These are phyloP conservation scores for Pleurotus giganteus DNA, from an alignment of 768 basidiomycete genomes.

Conservation along the genomic window DNA sequence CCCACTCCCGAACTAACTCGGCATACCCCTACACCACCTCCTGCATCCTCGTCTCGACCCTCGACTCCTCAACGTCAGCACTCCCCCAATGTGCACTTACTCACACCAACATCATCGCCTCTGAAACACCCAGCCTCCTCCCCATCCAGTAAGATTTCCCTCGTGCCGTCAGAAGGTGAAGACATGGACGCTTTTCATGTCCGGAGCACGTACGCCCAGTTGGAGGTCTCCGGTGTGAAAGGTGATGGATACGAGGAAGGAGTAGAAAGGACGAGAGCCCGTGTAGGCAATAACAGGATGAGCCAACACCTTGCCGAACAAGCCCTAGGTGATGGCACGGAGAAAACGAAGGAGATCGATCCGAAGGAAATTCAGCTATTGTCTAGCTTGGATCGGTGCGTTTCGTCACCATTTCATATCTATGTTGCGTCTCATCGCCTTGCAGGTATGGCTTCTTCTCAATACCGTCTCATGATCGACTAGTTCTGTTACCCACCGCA, in stretches of 20 bases:
- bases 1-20: slow-evolving; percentile 26
- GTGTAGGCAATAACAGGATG: slow-evolving; percentile 50
- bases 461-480: slow-evolving; percentile 77
- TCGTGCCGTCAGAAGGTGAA: slow-evolving; percentile 74
- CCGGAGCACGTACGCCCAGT: slow-evolving; percentile 81
- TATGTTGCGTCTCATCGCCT: slow-evolving; percentile 13
- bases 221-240: slow-evolving; percentile 88
- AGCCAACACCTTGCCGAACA: slow-evolving; percentile 60
- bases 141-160: slow-evolving; percentile 53
- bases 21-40: slow-evolving; percentile 22
- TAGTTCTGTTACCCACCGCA: slow-evolving; percentile 65
- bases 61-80: slow-evolving; percentile 19
- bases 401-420: slow-evolving; percentile 13
- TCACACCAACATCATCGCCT: slow-evolving; percentile 27
- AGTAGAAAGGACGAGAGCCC: slow-evolving; percentile 86
- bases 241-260: slow-evolving; percentile 96
- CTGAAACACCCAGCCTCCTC: slow-evolving; percentile 33
- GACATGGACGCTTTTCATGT: slow-evolving; percentile 83
- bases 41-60: slow-evolving; percentile 18
- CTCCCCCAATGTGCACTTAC: slow-evolving; percentile 17
- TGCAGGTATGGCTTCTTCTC: slow-evolving; percentile 90
- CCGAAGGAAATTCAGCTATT: slow-evolving; percentile 74
- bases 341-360: slow-evolving; percentile 65
- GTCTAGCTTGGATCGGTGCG: slow-evolving; percentile 84
- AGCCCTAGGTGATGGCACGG: slow-evolving; percentile 52